Evolutionary conservation across 208 protist species (phyloP), one percentile per base, ranked within the genome.

Genomic region (Wallacemonas collosoma): DNA sequence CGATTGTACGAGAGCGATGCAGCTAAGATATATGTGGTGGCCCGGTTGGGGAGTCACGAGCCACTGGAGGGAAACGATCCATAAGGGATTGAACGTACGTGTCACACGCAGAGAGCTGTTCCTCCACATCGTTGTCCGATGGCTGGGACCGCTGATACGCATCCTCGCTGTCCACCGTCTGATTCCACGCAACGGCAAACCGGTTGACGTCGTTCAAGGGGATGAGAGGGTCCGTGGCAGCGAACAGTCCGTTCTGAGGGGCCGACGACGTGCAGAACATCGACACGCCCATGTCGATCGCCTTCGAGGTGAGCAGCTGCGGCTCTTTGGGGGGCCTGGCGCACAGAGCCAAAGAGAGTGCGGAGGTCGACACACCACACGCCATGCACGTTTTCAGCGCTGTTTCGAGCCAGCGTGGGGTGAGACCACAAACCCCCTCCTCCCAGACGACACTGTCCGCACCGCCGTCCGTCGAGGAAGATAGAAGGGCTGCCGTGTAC

Each of bases 351-450:
- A 93, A 72, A 38, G 74, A 55, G n/a, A 95, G 6, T 11, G 71
- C 65, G 2, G 54, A 54, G 17, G 79, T 15, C 26, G 82, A 57
- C 60, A 94, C 81, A 35, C 89, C 89, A 17, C 86, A 90, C 2
- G 92, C 78, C 7, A 84, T 44, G n/a, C 83, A 81, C 15, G 88
- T 94, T 68, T 95, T 95, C 41, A 81, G 43, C 1, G 73, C 75
- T n/a, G 90, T 95, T 75, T 97, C 89, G 41, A 97, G 68, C 87
- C 87, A 91, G 9, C 92, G 83, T 41, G 86, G 82, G 2, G 82
- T 87, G 3, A 93, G 70, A 0, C 88, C 89, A 1, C 11, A 44
- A 12, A 80, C 68, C 41, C 81, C 88, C 51, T 90, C 85, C 60
- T 97, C 89, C 73, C 77, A 87, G 44, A 97, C 79, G 1, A 90